These are phyloP conservation scores for Persicaria maculosa DNA, from an alignment of 148 eudicot species.

Conservation along the genomic window DNA sequence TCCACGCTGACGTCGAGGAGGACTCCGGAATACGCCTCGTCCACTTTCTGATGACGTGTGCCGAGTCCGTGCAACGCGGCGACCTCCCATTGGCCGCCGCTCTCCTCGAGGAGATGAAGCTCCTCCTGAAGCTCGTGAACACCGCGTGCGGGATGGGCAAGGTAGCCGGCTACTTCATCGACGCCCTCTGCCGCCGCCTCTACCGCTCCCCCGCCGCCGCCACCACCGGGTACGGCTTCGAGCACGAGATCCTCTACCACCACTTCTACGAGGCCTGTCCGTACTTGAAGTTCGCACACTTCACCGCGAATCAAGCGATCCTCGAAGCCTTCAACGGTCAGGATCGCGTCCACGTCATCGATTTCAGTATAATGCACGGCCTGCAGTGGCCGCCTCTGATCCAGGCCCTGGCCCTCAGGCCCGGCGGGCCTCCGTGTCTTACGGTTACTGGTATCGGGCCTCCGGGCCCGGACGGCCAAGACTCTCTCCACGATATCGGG, in stretches of 20 bases:
- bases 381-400: conserved; percentile 75
- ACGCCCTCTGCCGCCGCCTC: conserved; percentile 44
- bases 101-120: conserved; percentile 33
- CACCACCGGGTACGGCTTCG: conserved; percentile 16
- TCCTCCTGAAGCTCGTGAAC: conserved; percentile 36
- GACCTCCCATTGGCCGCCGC: conserved; percentile 42
- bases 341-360: conserved; percentile 62
- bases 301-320: conserved; percentile 84
- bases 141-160: conserved; percentile 49
- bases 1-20: conserved; percentile 30
- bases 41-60: conserved; percentile 56
- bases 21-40: conserved; percentile 47
- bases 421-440: conserved; percentile 53
- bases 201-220: conserved; percentile 14
- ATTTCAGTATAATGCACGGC: conserved; percentile 60
- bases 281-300: conserved; percentile 73
- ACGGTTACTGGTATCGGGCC: conserved; percentile 52
- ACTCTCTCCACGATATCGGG: conserved; percentile 36
- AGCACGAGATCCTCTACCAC: conserved; percentile 44
- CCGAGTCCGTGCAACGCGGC: conserved; percentile 58
- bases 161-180: conserved; percentile 55
- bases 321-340: conserved; percentile 61
- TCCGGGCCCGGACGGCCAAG: conserved; percentile 26
- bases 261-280: conserved; percentile 67
- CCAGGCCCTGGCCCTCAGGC: conserved; percentile 58